Evolutionary conservation across 257 asterid genomes (phyloP).

Genomic region (Jaltomata sinuosa): DNA sequence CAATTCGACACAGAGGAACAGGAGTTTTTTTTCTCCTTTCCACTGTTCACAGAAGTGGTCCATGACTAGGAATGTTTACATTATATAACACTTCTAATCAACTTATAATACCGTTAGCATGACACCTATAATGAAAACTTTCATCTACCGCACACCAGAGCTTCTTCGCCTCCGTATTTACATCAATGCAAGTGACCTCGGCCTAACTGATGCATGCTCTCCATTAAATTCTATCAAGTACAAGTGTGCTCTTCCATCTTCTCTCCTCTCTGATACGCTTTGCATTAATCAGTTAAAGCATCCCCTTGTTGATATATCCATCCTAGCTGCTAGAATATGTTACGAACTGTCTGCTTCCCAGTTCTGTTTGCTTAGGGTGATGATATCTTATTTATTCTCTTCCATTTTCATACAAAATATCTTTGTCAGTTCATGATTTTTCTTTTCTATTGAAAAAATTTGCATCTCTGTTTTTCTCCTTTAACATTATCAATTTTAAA

Average conservation of each 20-base stretch:
- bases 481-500: background rate
- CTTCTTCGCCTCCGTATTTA: background rate
- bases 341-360: background rate
- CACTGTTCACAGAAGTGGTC: background rate
- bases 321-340: background rate
- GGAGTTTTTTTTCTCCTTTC: background rate
- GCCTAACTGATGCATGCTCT: background rate
- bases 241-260: background rate
- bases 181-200: background rate
- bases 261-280: background rate
- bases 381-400: background rate
- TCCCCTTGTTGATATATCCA: background rate
- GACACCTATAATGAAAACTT: background rate
- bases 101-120: background rate
- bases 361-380: background rate
- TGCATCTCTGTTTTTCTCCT: background rate
- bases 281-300: background rate
- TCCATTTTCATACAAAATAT: background rate
- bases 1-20: background rate
- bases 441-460: background rate
- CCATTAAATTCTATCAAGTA: background rate
- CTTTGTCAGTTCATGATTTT: background rate
- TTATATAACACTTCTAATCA: background rate
- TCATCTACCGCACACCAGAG: background rate
- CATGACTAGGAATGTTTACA: background rate